Conservation (phyloP, 1,284 basidiomycete species). For the Cryptococcus sp. region DNA sequence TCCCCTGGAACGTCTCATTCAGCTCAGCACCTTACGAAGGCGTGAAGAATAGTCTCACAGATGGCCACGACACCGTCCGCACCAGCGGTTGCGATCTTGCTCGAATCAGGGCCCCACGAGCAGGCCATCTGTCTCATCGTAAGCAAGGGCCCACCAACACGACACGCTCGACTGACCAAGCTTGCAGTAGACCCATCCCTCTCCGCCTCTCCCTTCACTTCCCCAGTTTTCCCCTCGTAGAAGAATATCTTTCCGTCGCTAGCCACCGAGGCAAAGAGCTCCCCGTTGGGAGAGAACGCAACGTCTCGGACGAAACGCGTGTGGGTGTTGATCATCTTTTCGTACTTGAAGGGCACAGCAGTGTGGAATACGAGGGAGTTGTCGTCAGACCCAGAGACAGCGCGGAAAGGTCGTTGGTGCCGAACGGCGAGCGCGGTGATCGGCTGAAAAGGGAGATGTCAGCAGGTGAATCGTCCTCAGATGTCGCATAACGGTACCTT, state of each 20-base stretch:
- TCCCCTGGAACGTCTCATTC: slow-evolving; percentile 60
- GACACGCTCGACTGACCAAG: slow-evolving; percentile 58
- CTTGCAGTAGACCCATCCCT: slow-evolving; percentile 57
- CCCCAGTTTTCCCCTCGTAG: slow-evolving; percentile 88
- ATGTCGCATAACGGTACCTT: slow-evolving; percentile 57
- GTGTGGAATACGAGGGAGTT: slow-evolving; percentile 67
- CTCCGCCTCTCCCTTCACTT: slow-evolving; percentile 64
- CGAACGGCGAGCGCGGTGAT: slow-evolving; percentile 91
- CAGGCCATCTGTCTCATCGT: slow-evolving; percentile 61
- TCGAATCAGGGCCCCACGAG: slow-evolving; percentile 73
- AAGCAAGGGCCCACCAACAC: not conserved
- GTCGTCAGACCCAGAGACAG: slow-evolving; percentile 84
- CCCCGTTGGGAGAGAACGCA: slow-evolving; percentile 74
- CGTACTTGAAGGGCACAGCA: slow-evolving; percentile 85
- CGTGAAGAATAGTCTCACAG: slow-evolving; percentile 57
- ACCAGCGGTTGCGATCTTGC: slow-evolving; percentile 71
- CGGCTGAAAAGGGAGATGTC: slow-evolving; percentile 51
- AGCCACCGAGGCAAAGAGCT: slow-evolving; percentile 83
- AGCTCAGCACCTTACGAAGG: not conserved
- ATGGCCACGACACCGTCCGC: slow-evolving; percentile 85
- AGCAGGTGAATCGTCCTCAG: not conserved
- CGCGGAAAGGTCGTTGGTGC: slow-evolving; percentile 84
- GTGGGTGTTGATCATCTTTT: slow-evolving; percentile 86
- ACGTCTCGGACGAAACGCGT: slow-evolving; percentile 94
- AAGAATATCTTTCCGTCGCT: slow-evolving; percentile 85